Percentiles rank a stretch among this genome's conserved stretches.
Evolutionary conservation across 768 basidiomycete species (phyloP).

Genomic region (Phallus indusiatus): DNA sequence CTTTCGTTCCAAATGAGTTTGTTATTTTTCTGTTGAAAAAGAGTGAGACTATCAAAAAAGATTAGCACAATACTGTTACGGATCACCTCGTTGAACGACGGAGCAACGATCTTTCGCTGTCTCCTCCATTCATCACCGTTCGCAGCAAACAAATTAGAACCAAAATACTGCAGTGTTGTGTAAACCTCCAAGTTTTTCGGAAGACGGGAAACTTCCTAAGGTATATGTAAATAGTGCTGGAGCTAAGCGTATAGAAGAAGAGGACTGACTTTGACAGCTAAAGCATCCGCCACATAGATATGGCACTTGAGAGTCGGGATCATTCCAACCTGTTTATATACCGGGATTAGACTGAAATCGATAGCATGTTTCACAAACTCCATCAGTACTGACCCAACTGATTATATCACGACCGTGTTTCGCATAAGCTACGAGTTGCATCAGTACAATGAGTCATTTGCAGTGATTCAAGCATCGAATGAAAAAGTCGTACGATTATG

Average conservation of each 20-base stretch:
- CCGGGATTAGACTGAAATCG: too few relatives aligned
- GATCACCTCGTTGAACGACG: constrained; percentile 51
- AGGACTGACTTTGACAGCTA: constrained; percentile 6
- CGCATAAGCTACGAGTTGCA: too few relatives aligned
- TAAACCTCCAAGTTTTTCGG: constrained; percentile 48
- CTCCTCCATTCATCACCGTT: constrained; percentile 60
- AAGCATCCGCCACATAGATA: constrained; percentile 1
- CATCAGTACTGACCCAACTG: too few relatives aligned
- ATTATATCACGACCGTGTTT: too few relatives aligned
- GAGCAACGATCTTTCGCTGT: constrained; percentile 53
- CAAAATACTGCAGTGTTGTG: constrained; percentile 37
- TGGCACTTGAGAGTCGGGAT: not conserved
- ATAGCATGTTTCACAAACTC: too few relatives aligned
- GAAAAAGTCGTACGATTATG: too few relatives aligned
- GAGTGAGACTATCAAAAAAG: not conserved
- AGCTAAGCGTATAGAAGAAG: not conserved
- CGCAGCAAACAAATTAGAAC: constrained; percentile 52
- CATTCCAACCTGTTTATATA: not conserved
- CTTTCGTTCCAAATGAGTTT: constrained; percentile 41
- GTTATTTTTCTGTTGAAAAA: constrained; percentile 21
- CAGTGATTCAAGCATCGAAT: too few relatives aligned
- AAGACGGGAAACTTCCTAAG: constrained; percentile 35
- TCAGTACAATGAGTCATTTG: too few relatives aligned
- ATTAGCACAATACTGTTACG: not conserved
- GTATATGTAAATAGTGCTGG: too few relatives aligned